Percentiles rank a stretch among this genome's conserved stretches.
phyloP scores from a whole-genome alignment of 2,329 filamentous ascomycete species.

The Chalara sp. region DNA sequence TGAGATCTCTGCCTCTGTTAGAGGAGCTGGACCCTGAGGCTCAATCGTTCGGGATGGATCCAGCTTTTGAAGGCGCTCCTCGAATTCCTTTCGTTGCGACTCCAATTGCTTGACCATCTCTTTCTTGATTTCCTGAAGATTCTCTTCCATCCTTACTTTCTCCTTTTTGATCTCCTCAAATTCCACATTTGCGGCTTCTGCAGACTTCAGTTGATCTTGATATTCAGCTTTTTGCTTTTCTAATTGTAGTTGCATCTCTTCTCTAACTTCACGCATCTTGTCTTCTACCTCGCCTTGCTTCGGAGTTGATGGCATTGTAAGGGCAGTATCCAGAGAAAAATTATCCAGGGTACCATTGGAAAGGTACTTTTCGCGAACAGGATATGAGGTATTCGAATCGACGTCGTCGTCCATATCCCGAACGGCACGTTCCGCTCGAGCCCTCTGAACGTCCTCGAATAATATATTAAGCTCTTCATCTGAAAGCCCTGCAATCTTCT shows the following conservation, averaged over 20 bases:
- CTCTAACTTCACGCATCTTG: constrained; percentile 63
- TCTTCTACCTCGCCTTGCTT: constrained; percentile 72
- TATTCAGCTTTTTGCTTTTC: constrained; percentile 82
- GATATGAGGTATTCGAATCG: constrained; percentile 83
- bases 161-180: constrained; percentile 79
- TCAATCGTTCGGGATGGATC: constrained; percentile 49
- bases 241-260: constrained; percentile 77
- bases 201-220: constrained; percentile 67
- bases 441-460: constrained; percentile 89
- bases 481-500: constrained; percentile 81
- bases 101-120: constrained; percentile 85
- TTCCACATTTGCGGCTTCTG: constrained; percentile 69
- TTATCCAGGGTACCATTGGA: constrained; percentile 93
- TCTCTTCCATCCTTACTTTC: constrained; percentile 79
- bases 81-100: constrained; percentile 76
- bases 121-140: constrained; percentile 68
- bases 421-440: constrained; percentile 67
- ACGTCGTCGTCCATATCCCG: constrained; percentile 83
- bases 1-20: constrained; percentile 66
- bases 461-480: constrained; percentile 92
- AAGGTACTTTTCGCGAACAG: constrained; percentile 88
- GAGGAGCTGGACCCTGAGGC: constrained; percentile 29
- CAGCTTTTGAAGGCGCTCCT: constrained; percentile 75
- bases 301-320: constrained; percentile 93
- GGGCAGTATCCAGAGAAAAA: constrained; percentile 86